phyloP scores from a whole-genome alignment of 2,329 filamentous ascomycete genomes.

The Paraphaeosphaeria sporulosa region DNA sequence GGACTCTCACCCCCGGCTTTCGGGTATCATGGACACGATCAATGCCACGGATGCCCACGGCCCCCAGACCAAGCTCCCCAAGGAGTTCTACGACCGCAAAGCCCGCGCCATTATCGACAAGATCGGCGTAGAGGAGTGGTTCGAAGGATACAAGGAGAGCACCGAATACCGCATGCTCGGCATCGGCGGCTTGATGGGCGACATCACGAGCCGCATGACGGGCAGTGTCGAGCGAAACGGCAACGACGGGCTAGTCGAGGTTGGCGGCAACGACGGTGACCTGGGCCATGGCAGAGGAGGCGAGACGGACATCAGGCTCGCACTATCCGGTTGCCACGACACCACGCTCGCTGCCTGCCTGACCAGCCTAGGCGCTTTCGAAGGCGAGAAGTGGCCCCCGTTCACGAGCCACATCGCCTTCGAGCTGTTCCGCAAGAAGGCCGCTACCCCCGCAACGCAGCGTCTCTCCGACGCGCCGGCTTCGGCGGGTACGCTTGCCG shows the following conservation, averaged over 20 bases:
- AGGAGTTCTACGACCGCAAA: constrained; percentile 85
- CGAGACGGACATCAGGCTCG: constrained; percentile 70
- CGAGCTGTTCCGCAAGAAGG: constrained; percentile 77
- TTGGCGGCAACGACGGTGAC: constrained; percentile 43
- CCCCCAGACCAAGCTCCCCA: constrained; percentile 77
- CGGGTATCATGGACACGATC: constrained; percentile 92
- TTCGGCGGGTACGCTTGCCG: constrained; percentile 10
- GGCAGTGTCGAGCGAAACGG: constrained; percentile 46
- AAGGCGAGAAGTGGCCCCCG: constrained; percentile 80
- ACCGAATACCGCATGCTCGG: constrained; percentile 88
- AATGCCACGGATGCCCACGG: constrained; percentile 90
- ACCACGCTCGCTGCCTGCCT: constrained; percentile 87
- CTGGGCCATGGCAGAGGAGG: constrained; percentile 54
- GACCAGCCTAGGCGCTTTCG: constrained; percentile 79
- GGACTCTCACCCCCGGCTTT: constrained; percentile 82
- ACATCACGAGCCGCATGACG: constrained; percentile 68
- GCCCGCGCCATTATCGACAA: constrained; percentile 72
- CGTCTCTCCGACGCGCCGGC: constrained; percentile 2
- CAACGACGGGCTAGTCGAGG: constrained; percentile 50
- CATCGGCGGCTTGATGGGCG: constrained; percentile 84
- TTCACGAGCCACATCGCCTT: constrained; percentile 93
- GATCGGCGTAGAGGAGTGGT: constrained; percentile 92
- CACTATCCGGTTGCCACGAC: constrained; percentile 87
- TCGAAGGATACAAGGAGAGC: constrained; percentile 82
- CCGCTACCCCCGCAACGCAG: constrained; percentile 8